These are phyloP conservation scores for Cyphellophora europaea DNA, from an alignment of 2,329 filamentous ascomycete species.

Conservation along the genomic window DNA sequence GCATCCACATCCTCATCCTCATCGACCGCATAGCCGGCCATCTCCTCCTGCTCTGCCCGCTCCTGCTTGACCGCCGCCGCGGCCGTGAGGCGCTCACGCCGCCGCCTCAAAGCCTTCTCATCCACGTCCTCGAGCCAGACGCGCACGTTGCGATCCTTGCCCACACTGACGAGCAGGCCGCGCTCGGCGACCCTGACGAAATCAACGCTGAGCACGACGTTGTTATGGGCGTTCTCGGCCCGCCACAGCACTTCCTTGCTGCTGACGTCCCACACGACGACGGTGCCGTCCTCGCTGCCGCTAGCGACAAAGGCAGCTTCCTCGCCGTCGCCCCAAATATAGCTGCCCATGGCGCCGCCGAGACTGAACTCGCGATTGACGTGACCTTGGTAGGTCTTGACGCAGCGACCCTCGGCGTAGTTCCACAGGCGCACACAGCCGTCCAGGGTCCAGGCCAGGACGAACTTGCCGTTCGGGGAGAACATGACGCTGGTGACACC, in stretches of 20 bases:
- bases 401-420: slow-evolving; percentile 79
- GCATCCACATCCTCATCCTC: background rate
- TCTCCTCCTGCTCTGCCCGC: background rate
- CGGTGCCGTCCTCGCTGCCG: slow-evolving; percentile 77
- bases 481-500: slow-evolving; percentile 85
- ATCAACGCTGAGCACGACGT: slow-evolving; percentile 51
- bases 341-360: slow-evolving; percentile 71
- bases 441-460: slow-evolving; percentile 87
- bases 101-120: background rate
- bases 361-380: slow-evolving; percentile 75
- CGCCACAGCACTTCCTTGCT: slow-evolving; percentile 74
- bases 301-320: slow-evolving; percentile 59
- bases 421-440: slow-evolving; percentile 88
- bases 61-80: background rate
- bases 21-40: background rate
- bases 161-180: slow-evolving; percentile 17
- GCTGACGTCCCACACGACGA: slow-evolving; percentile 84
- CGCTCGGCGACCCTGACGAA: slow-evolving; percentile 33
- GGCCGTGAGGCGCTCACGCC: background rate
- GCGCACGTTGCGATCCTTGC: slow-evolving; percentile 15
- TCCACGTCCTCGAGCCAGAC: slow-evolving; percentile 10
- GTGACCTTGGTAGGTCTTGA: slow-evolving; percentile 97
- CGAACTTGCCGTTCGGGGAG: slow-evolving; percentile 85
- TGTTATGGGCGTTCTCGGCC: slow-evolving; percentile 40
- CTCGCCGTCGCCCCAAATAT: slow-evolving; percentile 22